Conservation (phyloP, 805 yeast genomes). For the Ogataea angusta region DNA sequence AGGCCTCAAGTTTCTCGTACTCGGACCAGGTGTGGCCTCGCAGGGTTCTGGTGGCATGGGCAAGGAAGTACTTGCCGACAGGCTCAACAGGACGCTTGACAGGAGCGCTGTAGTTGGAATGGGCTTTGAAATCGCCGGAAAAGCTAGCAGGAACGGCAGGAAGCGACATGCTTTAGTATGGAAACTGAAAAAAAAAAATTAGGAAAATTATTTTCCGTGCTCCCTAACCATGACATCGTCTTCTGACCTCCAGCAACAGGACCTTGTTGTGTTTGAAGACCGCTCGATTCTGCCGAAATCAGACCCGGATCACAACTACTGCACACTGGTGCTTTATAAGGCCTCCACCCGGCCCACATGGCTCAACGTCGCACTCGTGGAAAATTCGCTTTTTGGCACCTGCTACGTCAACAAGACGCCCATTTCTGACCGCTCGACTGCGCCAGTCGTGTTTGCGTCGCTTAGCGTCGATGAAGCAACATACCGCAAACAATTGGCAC, state of each 20-base stretch:
- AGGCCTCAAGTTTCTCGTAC: slow-evolving; percentile 91
- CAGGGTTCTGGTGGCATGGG: slow-evolving; percentile 92
- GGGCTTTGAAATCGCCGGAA: slow-evolving; percentile 45
- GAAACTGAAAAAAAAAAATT: slow-evolving; percentile 1
- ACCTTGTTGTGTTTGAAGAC: slow-evolving; percentile 50
- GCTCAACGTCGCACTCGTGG: slow-evolving; percentile 56
- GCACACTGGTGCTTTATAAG: slow-evolving; percentile 38
- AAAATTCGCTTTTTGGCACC: slow-evolving; percentile 47
- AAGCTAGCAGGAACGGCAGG: slow-evolving; percentile 56
- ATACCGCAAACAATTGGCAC: slow-evolving; percentile 34
- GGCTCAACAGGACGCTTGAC: slow-evolving; percentile 88
- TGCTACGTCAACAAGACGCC: slow-evolving; percentile 34
- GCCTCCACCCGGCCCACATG: slow-evolving; percentile 62
- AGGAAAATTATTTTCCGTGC: slow-evolving; percentile 8
- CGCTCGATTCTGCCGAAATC: slow-evolving; percentile 39
- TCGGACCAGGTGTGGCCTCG: slow-evolving; percentile 99
- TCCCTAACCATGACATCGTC: slow-evolving; percentile 22
- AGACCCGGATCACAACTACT: slow-evolving; percentile 21
- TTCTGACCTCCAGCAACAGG: slow-evolving; percentile 49
- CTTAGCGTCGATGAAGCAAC: slow-evolving; percentile 19
- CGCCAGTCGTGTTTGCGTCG: slow-evolving; percentile 39
- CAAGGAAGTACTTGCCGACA: slow-evolving; percentile 91
- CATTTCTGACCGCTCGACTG: slow-evolving; percentile 17
- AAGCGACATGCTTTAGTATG: slow-evolving; percentile 34
- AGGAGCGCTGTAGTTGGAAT: slow-evolving; percentile 52